phyloP scores from a whole-genome alignment of 176 grass and related monocot species.

The Alopecurus myosuroides region DNA sequence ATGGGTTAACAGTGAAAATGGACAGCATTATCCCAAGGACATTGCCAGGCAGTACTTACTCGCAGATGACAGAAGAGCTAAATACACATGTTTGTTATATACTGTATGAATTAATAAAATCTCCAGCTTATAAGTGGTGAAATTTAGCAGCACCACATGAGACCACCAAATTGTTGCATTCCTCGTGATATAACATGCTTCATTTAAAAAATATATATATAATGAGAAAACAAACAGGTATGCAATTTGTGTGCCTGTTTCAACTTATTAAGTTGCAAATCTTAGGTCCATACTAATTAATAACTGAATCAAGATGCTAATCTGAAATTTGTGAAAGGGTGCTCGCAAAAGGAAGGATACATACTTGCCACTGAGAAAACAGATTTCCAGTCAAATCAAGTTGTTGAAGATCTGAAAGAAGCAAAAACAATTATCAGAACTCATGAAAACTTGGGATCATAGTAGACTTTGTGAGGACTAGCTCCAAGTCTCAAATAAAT shows the following conservation, averaged over 20 bases:
- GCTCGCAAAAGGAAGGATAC: neutral
- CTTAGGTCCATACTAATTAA: neutral
- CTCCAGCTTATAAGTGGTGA: neutral
- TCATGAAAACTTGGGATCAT: neutral
- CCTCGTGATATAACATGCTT: neutral
- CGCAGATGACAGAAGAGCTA: neutral
- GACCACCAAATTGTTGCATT: neutral
- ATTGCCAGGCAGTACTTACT: neutral
- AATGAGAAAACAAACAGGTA: neutral
- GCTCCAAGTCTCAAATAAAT: neutral
- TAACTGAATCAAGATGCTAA: neutral
- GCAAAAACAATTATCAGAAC: conserved; percentile 9
- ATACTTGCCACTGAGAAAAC: conserved; percentile 82
- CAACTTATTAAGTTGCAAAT: neutral
- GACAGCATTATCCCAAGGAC: neutral
- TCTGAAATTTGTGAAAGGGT: neutral
- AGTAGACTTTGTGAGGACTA: neutral
- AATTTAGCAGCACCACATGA: neutral
- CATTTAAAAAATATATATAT: neutral
- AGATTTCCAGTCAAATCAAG: conserved; percentile 98
- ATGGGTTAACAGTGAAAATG: neutral
- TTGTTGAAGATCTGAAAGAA: conserved; percentile 74
- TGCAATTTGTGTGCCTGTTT: neutral
- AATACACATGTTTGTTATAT: neutral
- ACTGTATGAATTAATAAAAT: neutral